Evolutionary conservation across 768 basidiomycete genomes (phyloP), one percentile per base, ranked within the genome.

Genomic region (Calocera viscosa): DNA sequence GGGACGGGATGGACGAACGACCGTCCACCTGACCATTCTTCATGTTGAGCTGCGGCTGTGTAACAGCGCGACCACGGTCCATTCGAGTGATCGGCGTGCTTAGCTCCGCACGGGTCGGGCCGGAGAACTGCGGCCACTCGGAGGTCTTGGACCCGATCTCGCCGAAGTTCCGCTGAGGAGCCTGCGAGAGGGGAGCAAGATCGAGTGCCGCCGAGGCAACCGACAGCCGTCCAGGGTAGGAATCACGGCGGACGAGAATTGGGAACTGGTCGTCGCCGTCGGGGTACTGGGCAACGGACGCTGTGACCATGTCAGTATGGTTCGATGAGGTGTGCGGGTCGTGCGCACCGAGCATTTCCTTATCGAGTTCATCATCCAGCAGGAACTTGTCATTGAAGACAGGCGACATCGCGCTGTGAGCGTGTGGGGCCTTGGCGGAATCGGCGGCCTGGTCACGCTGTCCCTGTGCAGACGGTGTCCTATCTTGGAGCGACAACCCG

Each of bases 81-180:
- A 89, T 77, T 1, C 82, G 84, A 70, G 90, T 75, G 63, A 83
- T 84, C 10, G 89, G 88, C 72, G 87, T 90, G 2, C 89, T 90
- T 41, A 88, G 82, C 43, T 81, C 78, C 47, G 77, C 73, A 71
- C 88, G 85, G 49, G 81, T 74, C 60, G 81, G 81, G 30, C 83
- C 83, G 53, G 84, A 80, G 77, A 93, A 96, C 75, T 93, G 91
- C 34, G 94, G 91, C 94, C 94, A 97, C 75, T 96, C 94, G 0
- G 92, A 92, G 10, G 90, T 81, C 74, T 86, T 88, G 73, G 87
- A 87, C 35, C 83, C 80, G 60, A 80, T 76, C 35, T 88, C 86
- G 68, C 84, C 84, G 63, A 83, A 84, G 63, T 82, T 77, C 33
- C 85, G 83, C 28, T 88, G 86, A 16, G 89, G 87, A 5, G 88